Percentiles rank a stretch among this genome's conserved stretches.
Conservation (phyloP, 2,329 filamentous ascomycete genomes). For the Achaetomium macrosporum region DNA sequence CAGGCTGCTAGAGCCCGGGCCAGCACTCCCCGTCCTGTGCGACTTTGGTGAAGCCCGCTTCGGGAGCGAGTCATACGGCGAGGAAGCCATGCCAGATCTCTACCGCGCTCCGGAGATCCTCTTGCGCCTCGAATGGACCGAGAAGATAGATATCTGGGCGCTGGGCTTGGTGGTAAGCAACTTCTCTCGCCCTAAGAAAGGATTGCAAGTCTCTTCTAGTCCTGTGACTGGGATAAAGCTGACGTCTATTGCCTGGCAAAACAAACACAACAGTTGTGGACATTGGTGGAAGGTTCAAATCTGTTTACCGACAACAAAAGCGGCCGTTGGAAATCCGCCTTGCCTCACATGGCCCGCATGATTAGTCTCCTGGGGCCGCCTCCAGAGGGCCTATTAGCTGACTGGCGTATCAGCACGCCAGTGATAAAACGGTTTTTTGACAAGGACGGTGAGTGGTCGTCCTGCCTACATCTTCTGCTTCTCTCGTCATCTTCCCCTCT, state of each 20-base stretch:
- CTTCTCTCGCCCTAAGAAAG: too few relatives aligned
- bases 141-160: slow-evolving; percentile 2
- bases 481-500: too few relatives aligned
- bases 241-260: too few relatives aligned
- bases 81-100: background rate
- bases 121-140: background rate
- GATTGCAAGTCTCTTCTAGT: too few relatives aligned
- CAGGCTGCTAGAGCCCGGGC: background rate
- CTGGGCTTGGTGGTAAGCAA: background rate
- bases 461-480: too few relatives aligned
- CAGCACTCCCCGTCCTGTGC: background rate
- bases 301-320: background rate
- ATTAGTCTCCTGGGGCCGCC: background rate
- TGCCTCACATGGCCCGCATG: background rate
- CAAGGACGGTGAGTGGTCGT: slow-evolving; percentile 18
- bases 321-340: background rate
- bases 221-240: background rate
- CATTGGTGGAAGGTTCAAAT: background rate
- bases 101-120: background rate
- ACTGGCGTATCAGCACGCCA: too few relatives aligned
- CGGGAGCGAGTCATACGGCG: background rate
- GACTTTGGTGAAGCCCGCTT: background rate
- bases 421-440: background rate
- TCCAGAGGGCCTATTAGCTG: background rate
- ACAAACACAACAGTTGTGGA: background rate